Conservation (phyloP, 768 basidiomycete species). For the Tricholoma sp. region DNA sequence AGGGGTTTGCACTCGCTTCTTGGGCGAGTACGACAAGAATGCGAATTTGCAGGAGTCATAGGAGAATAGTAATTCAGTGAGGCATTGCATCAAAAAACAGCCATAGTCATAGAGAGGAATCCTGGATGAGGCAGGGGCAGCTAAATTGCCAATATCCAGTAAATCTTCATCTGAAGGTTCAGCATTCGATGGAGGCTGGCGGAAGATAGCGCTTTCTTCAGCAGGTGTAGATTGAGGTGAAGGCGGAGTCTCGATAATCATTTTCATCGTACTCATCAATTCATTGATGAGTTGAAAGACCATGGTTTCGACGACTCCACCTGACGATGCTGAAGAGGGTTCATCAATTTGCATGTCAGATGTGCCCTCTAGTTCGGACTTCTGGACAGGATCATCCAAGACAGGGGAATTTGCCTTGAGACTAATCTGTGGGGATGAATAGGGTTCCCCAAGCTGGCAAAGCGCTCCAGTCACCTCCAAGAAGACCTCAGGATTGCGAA, state of each 20-base stretch:
- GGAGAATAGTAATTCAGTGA: constrained; percentile 90
- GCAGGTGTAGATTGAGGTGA: constrained; percentile 1
- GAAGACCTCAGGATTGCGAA: constrained; percentile 77
- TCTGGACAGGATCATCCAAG: constrained; percentile 18
- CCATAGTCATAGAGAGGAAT: constrained; percentile 44
- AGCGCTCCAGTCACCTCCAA: constrained; percentile 64
- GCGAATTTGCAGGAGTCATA: constrained; percentile 88
- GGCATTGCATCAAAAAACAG: constrained; percentile 85
- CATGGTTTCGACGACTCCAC: constrained; percentile 51
- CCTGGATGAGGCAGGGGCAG: constrained; percentile 3
- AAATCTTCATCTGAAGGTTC: not conserved
- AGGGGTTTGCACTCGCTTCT: constrained; percentile 54
- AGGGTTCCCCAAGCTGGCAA: constrained; percentile 70
- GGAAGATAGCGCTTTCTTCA: not conserved
- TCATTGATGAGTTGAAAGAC: constrained; percentile 72
- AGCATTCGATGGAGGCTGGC: not conserved
- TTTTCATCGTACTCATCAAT: constrained; percentile 56
- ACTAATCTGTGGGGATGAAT: constrained; percentile 52
- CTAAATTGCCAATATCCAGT: not conserved
- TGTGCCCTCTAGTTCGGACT: constrained; percentile 19
- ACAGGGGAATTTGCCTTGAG: constrained; percentile 37
- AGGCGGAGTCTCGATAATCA: constrained; percentile 28
- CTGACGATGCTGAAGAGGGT: constrained; percentile 16
- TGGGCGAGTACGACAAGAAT: constrained; percentile 74
- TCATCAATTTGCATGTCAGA: constrained; percentile 60